Conservation (phyloP, 2,329 filamentous ascomycete genomes). For the Metarhizium robertsii region DNA sequence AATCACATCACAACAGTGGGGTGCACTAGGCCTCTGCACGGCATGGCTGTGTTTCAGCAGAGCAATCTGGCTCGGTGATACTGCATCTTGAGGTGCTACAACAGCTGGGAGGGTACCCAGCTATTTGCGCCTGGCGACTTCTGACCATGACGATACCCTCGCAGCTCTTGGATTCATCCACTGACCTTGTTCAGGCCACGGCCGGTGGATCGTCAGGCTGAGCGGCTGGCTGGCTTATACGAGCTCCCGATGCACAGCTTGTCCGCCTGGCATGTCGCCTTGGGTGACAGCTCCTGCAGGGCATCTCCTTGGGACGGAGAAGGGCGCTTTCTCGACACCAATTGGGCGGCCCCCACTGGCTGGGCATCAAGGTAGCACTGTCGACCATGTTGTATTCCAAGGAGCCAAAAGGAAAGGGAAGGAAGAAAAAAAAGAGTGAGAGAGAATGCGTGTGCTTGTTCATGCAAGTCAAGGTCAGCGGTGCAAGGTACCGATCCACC, state of each 20-base stretch:
- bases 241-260: background rate
- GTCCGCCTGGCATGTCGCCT: background rate
- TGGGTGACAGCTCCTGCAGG: background rate
- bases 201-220: background rate
- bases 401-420: too few species aligned
- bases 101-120: background rate
- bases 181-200: background rate
- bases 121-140: background rate
- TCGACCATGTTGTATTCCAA: background rate
- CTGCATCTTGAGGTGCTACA: background rate
- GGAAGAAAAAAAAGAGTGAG: background rate
- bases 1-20: background rate
- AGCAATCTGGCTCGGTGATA: slow-evolving; percentile 4
- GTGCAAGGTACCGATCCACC: slow-evolving; percentile 5
- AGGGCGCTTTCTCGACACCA: too few species aligned
- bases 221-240: background rate
- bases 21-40: background rate
- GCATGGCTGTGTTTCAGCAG: slow-evolving; percentile 2
- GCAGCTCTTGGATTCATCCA: background rate
- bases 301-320: background rate
- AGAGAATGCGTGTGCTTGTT: background rate
- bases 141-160: background rate
- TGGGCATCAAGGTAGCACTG: slow-evolving; percentile 3
- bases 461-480: slow-evolving; percentile 1
- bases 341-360: background rate